Evolutionary conservation across 768 basidiomycete genomes (phyloP).

Genomic region (Collybiopsis confluens): DNA sequence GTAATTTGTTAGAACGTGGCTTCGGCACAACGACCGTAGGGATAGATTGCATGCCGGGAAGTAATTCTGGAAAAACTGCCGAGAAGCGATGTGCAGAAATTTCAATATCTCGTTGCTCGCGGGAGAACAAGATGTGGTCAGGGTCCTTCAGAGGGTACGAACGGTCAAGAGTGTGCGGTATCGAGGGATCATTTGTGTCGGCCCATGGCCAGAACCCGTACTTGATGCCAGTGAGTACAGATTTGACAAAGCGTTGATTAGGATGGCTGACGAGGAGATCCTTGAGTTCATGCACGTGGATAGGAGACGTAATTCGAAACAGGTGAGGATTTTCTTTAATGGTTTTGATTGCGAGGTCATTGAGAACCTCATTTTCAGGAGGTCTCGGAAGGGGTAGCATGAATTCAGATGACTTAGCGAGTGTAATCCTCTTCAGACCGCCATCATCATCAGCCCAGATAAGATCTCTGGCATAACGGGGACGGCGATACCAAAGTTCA

Average conservation of each 20-base stretch:
- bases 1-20: not conserved
- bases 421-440: too few relatives aligned
- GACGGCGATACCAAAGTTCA: too few relatives aligned
- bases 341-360: not conserved
- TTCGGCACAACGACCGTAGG: not conserved
- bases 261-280: not conserved
- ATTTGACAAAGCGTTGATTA: not conserved
- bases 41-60: not conserved
- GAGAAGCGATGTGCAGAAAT: not conserved
- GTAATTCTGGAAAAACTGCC: not conserved
- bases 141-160: not conserved
- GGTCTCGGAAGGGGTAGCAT: not conserved
- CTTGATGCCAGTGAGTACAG: not conserved
- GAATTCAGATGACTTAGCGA: too few relatives aligned
- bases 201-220: slow-evolving; percentile 1
- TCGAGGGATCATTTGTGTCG: not conserved
- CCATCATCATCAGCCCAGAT: not conserved
- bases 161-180: not conserved
- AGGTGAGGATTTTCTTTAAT: not conserved
- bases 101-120: not conserved
- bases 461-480: too few relatives aligned
- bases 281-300: not conserved
- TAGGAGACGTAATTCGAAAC: not conserved
- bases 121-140: not conserved
- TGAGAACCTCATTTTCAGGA: not conserved